phyloP scores from a whole-genome alignment of 495 filamentous ascomycete species.

The Tuber aestivum region DNA sequence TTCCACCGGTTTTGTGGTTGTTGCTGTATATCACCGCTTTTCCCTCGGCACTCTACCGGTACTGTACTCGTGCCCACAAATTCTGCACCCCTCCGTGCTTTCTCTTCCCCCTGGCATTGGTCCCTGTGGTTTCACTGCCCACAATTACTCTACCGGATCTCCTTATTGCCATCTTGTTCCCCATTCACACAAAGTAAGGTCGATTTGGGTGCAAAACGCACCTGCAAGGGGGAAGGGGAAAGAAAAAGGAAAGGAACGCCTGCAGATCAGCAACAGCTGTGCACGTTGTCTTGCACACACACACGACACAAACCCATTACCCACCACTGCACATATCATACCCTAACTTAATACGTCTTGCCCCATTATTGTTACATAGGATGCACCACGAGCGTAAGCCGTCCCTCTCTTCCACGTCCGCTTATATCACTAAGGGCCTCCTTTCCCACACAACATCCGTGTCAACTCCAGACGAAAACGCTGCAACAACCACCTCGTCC shows the following conservation, averaged over 20 bases:
- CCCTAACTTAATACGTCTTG: neutral
- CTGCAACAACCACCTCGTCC: constrained; percentile 24
- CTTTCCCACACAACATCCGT: constrained; percentile 37
- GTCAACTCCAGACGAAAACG: constrained; percentile 38
- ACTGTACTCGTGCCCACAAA: neutral
- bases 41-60: neutral
- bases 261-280: neutral
- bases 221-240: neutral
- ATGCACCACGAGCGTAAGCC: constrained; percentile 39
- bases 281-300: neutral
- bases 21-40: neutral
- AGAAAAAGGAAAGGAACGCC: neutral
- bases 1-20: neutral
- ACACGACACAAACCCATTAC: neutral
- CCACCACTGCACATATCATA: neutral
- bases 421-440: constrained; percentile 41
- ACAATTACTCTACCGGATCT: neutral
- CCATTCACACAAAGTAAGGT: neutral
- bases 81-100: neutral
- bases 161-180: neutral
- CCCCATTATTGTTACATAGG: neutral
- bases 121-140: neutral
- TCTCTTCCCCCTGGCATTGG: neutral
- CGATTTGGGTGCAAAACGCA: neutral
- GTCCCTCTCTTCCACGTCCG: constrained; percentile 37